These are phyloP conservation scores for Lindgomyces ingoldianus DNA, from an alignment of 495 filamentous ascomycete species.

Conservation along the genomic window DNA sequence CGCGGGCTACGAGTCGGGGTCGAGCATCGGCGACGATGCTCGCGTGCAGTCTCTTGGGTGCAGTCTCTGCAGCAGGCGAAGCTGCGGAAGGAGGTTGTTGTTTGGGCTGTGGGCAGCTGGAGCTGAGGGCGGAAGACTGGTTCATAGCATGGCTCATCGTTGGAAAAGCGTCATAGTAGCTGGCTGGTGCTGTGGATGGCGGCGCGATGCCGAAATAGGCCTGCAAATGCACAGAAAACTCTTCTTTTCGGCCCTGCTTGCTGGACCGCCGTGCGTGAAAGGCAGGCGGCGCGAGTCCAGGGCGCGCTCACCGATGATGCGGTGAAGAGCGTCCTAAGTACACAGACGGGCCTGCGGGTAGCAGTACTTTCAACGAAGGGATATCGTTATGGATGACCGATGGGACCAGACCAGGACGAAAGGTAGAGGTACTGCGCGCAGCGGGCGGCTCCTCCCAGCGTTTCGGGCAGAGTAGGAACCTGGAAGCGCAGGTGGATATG, in stretches of 20 bases:
- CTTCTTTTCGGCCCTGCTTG: slow-evolving; percentile 28
- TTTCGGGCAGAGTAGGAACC: background rate
- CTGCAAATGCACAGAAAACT: slow-evolving; percentile 24
- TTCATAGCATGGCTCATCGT: background rate
- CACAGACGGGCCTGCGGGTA: background rate
- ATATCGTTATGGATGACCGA: too few species aligned
- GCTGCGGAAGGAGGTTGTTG: background rate
- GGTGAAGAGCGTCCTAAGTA: slow-evolving; percentile 5
- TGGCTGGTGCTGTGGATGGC: background rate
- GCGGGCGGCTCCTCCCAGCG: background rate
- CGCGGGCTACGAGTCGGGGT: slow-evolving; percentile 23
- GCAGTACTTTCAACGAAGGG: background rate
- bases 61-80: background rate
- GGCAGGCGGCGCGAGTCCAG: slow-evolving; percentile 27
- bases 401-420: too few species aligned
- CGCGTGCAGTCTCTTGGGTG: background rate
- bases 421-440: too few species aligned
- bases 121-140: background rate
- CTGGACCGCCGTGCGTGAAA: slow-evolving; percentile 5
- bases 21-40: slow-evolving; percentile 21
- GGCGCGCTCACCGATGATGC: background rate
- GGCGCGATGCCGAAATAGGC: slow-evolving; percentile 17
- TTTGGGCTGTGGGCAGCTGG: background rate
- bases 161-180: slow-evolving; percentile 23
- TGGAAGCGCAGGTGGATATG: background rate